Conservation (phyloP, 2,329 filamentous ascomycete genomes). For the Aureobasidium sp. region DNA sequence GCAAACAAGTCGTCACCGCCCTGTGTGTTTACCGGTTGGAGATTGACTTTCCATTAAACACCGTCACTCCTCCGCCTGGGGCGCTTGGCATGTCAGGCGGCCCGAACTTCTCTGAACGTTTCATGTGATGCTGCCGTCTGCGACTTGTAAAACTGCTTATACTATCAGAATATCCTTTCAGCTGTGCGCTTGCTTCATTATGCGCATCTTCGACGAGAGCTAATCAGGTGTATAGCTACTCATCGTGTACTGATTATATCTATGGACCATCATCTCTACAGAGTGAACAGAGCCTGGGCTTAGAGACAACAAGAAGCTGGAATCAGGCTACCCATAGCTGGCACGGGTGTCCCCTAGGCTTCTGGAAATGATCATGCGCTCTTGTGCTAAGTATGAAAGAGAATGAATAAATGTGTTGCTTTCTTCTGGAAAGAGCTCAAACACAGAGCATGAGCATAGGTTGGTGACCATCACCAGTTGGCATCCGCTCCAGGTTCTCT, state of each 20-base stretch:
- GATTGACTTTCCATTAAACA: not conserved
- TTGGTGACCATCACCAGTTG: not conserved
- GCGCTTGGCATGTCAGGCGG: not conserved
- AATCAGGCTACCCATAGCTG: not conserved
- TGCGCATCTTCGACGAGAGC: not conserved
- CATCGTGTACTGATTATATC: no score
- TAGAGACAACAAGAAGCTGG: not conserved
- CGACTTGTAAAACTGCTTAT: not conserved
- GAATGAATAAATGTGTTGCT: not conserved
- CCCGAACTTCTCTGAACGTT: not conserved
- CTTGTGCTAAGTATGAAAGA: not conserved
- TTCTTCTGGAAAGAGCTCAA: no score
- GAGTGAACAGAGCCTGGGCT: not conserved
- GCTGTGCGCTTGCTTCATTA: not conserved
- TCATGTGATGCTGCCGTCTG: slow-evolving; percentile 1
- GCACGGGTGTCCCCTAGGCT: not conserved
- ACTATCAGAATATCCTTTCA: not conserved
- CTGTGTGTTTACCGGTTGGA: slow-evolving; percentile 1
- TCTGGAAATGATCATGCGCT: not conserved
- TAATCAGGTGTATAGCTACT: no score
- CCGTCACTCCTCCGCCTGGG: not conserved
- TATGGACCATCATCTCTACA: not conserved
- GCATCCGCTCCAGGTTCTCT: not conserved
- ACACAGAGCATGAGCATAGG: not conserved
- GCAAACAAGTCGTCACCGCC: slow-evolving; percentile 7